phyloP scores from a whole-genome alignment of 139 green algal species.

The Tetraselmis striata region DNA sequence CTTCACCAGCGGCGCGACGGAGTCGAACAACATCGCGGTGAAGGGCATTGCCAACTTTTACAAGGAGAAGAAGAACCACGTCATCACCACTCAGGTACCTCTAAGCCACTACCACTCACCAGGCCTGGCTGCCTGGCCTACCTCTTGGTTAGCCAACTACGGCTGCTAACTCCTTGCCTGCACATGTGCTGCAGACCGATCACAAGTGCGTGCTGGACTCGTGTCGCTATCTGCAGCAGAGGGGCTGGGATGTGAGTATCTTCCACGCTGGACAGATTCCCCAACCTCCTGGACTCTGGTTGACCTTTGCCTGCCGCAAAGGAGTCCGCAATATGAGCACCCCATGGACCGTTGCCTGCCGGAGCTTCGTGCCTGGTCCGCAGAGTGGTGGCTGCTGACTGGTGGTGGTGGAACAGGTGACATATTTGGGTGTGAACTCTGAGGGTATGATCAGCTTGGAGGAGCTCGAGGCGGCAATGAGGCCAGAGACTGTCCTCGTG shows the following conservation, averaged over 20 bases:
- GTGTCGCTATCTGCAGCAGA: constrained; percentile 82
- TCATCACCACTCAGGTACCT: constrained; percentile 84
- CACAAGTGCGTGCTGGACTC: constrained; percentile 99
- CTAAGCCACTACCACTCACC: no score
- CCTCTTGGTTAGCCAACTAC: no score
- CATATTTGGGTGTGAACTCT: constrained; percentile 85
- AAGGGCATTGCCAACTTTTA: constrained; percentile 96
- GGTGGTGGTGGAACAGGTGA: no score
- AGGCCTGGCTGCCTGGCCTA: no score
- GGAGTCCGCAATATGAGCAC: no score
- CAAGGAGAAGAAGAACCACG: constrained; percentile 87
- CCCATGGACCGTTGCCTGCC: no score
- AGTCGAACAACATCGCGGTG: constrained; percentile 96
- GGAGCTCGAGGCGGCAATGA: constrained; percentile 68
- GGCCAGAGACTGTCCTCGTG: constrained; percentile 83
- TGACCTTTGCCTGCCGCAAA: no score
- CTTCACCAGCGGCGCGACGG: constrained; percentile 95
- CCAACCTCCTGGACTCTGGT: no score
- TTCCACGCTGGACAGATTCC: no score
- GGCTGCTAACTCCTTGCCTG: no score
- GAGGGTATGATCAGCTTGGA: constrained; percentile 83
- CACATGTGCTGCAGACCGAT: constrained; percentile 59
- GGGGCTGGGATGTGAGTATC: constrained; percentile 59
- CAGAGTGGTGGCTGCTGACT: no score
- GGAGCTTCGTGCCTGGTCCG: no score